Percentiles rank a stretch among this genome's conserved stretches.
Conservation (phyloP, 2,329 filamentous ascomycete species). For the Huntiella abstrusa region DNA sequence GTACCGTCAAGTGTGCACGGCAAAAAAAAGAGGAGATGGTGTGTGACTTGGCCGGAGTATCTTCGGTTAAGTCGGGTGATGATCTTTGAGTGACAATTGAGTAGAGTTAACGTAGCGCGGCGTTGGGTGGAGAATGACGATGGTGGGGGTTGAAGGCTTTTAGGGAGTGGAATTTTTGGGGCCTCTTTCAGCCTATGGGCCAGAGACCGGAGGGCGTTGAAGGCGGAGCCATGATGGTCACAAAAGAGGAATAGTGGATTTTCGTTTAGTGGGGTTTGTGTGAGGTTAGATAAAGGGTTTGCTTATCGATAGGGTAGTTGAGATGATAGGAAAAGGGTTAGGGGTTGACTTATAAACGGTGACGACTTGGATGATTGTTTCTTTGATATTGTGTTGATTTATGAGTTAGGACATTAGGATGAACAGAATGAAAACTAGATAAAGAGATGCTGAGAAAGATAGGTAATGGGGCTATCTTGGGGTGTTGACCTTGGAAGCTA, state of each 20-base stretch:
- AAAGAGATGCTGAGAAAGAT: neutral
- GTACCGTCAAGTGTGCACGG: conserved; percentile 4
- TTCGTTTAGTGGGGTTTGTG: conserved; percentile 11
- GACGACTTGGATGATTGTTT: conserved; percentile 15
- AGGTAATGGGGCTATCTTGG: conserved; percentile 15
- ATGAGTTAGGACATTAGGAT: neutral
- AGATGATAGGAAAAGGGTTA: neutral
- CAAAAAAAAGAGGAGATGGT: neutral
- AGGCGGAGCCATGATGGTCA: neutral
- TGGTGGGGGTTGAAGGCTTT: conserved; percentile 12
- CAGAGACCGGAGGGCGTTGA: neutral
- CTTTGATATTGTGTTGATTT: neutral
- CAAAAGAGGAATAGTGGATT: conserved; percentile 3
- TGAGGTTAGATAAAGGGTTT: conserved; percentile 17
- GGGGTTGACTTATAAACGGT: conserved; percentile 11
- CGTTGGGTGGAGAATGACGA: neutral
- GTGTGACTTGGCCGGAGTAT: neutral
- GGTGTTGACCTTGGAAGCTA: conserved; percentile 68
- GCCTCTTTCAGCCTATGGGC: conserved; percentile 4
- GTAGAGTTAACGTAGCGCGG: neutral
- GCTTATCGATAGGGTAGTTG: conserved; percentile 12
- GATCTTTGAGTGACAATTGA: neutral
- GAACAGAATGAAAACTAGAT: neutral
- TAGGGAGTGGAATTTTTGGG: neutral
- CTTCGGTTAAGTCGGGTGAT: neutral